Conservation (phyloP, 208 protist species). For the Porcisia deanei region DNA sequence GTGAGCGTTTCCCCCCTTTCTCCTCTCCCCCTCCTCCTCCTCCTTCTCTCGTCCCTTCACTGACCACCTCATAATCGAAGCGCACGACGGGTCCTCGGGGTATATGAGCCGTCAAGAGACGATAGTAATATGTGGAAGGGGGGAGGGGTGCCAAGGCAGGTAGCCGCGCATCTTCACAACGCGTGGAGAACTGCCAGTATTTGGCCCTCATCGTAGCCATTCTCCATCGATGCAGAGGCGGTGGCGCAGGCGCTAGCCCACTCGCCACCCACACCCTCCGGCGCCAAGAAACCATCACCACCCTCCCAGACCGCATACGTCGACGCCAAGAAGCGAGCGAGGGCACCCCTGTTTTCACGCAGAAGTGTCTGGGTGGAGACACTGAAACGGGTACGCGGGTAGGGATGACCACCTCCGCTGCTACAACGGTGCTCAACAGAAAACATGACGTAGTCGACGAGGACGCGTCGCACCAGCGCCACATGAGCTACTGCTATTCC, state of each 20-base stretch:
- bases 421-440: not conserved
- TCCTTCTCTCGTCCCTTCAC: not conserved
- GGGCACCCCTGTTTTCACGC: conserved; percentile 37
- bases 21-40: no score
- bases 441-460: conserved; percentile 30
- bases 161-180: not conserved
- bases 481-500: conserved; percentile 12
- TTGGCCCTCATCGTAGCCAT: conserved; percentile 2
- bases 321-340: conserved; percentile 38
- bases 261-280: not conserved
- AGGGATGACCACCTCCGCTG: not conserved
- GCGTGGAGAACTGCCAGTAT: not conserved
- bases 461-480: conserved; percentile 23
- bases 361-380: conserved; percentile 17
- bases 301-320: not conserved
- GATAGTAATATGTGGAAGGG: not conserved
- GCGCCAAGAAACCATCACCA: not conserved
- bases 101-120: not conserved
- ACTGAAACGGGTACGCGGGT: not conserved
- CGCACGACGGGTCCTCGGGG: not conserved
- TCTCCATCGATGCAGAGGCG: not conserved
- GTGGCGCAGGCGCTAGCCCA: not conserved
- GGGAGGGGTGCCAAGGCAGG: not conserved
- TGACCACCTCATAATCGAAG: not conserved
- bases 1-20: no score